Base-by-base conservation (phyloP, 306 rosid genomes). In the Benincasa hispida region DNA sequence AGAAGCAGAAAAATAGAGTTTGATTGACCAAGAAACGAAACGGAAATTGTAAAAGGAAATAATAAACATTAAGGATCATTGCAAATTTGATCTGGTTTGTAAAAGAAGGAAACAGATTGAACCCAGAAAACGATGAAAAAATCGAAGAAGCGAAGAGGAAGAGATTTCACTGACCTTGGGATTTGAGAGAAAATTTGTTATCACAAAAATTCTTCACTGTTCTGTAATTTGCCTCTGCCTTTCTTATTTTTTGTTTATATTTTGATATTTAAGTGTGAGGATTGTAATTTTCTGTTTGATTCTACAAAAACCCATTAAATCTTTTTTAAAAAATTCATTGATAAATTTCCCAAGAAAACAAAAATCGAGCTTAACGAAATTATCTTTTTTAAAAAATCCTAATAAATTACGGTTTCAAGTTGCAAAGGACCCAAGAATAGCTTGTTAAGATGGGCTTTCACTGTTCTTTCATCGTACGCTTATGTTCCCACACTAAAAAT, bases 361-460 rank as follows among this genome's bases (percentile, higher is more conserved):
- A 28, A 80, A 66, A 39, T 39, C 58, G 72, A 79, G 35, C 79
- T 74, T 83, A 66, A 81, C 82, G 79, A 79, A 58, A 79, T 85
- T 81, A 82, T 58, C 73, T 82, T 81, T 67, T 55, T 82, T 9
- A 50, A 50, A 17, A 14, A 18, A 1, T n/a, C n/a, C n/a, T n/a
- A n/a, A n/a, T 18, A 6, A 18, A 63, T 69, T 83, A 88, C 87
- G n/a, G n/a, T 70, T 70, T 70, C 77, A 81, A 87, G 89, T 85
- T 85, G 96, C 89, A 86, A 87, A 72, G 80, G 85, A 77, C 83
- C 86, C 86, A 79, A 88, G 92, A 93, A 86, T 93, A 88, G 96
- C 90, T 88, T 87, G 89, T 76, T 82, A 87, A 82, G 88, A 78
- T 87, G 88, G 88, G 79, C 54, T 80, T 78, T 79, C 73, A 56